Evolutionary conservation across 805 yeast genomes (phyloP).

Genomic region (Debaryomyces prosopidis): DNA sequence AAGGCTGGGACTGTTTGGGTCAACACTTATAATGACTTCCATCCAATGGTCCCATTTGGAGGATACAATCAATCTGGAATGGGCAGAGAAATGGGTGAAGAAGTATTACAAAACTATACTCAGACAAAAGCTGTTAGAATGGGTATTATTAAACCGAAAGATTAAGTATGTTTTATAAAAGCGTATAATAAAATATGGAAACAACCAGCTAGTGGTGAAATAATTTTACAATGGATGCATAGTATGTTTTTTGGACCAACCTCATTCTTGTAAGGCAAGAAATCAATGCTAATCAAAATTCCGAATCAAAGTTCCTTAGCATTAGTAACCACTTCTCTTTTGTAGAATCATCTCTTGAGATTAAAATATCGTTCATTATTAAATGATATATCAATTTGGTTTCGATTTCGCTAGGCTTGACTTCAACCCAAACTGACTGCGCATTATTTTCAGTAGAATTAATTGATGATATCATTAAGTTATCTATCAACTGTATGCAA

Average conservation of each 20-base stretch:
- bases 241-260: too few relatives aligned
- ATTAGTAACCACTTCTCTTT: slow-evolving; percentile 1
- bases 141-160: slow-evolving; percentile 1
- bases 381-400: slow-evolving; percentile 8
- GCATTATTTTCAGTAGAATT: too few relatives aligned
- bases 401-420: slow-evolving; percentile 5
- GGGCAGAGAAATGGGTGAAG: slow-evolving; percentile 40
- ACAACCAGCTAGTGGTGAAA: background rate
- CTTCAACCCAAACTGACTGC: slow-evolving; percentile 10
- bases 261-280: too few relatives aligned
- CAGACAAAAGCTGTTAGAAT: slow-evolving; percentile 28
- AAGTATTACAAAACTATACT: slow-evolving; percentile 35
- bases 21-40: slow-evolving; percentile 67
- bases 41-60: slow-evolving; percentile 51
- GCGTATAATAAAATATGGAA: slow-evolving; percentile 1
- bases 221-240: too few relatives aligned
- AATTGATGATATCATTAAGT: slow-evolving; percentile 5
- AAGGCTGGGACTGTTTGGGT: slow-evolving; percentile 72
- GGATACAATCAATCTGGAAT: slow-evolving; percentile 43
- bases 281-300: background rate
- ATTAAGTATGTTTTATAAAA: background rate
- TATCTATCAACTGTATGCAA: slow-evolving; percentile 6
- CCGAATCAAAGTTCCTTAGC: slow-evolving; percentile 5
- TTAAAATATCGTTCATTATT: slow-evolving; percentile 9
- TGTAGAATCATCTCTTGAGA: slow-evolving; percentile 6